phyloP scores from a whole-genome alignment of 2,329 filamentous ascomycete genomes.

The Aspergillus melleus region DNA sequence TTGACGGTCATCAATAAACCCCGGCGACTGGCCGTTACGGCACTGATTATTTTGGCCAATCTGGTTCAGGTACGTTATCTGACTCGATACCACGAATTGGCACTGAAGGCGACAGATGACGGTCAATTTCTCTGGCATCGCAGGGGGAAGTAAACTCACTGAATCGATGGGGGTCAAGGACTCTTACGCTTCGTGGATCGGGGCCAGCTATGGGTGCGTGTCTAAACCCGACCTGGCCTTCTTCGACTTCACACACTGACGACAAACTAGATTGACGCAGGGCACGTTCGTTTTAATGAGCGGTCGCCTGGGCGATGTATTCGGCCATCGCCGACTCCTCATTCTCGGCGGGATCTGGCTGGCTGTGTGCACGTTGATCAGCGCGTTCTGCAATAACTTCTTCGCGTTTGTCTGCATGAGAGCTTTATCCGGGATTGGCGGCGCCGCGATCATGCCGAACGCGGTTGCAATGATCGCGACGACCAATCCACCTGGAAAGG shows the following conservation, averaged over 20 bases:
- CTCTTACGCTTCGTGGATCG: slow-evolving; percentile 28
- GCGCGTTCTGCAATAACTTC: slow-evolving; percentile 49
- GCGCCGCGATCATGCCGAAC: slow-evolving; percentile 55
- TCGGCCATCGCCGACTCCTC: slow-evolving; percentile 58
- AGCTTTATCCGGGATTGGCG: slow-evolving; percentile 53
- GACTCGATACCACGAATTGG: neutral
- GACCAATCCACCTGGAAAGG: slow-evolving; percentile 49
- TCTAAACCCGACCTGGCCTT: neutral
- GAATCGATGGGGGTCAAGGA: slow-evolving; percentile 19
- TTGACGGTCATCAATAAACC: slow-evolving; percentile 16
- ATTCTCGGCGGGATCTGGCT: slow-evolving; percentile 58
- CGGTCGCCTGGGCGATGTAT: slow-evolving; percentile 58
- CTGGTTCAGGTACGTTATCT: slow-evolving; percentile 26
- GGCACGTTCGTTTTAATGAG: slow-evolving; percentile 61
- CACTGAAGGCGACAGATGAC: slow-evolving; percentile 21
- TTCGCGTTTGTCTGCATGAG: slow-evolving; percentile 46
- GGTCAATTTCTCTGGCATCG: slow-evolving; percentile 28
- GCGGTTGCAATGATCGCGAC: slow-evolving; percentile 52
- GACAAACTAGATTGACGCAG: slow-evolving; percentile 45
- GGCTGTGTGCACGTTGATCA: slow-evolving; percentile 53
- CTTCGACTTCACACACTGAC: no score
- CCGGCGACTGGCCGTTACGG: slow-evolving; percentile 20
- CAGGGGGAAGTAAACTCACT: slow-evolving; percentile 24
- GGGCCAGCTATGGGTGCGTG: slow-evolving; percentile 27
- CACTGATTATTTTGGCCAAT: slow-evolving; percentile 24